Conservation (phyloP, 257 asterid species). For the Solanum appendiculatum region DNA sequence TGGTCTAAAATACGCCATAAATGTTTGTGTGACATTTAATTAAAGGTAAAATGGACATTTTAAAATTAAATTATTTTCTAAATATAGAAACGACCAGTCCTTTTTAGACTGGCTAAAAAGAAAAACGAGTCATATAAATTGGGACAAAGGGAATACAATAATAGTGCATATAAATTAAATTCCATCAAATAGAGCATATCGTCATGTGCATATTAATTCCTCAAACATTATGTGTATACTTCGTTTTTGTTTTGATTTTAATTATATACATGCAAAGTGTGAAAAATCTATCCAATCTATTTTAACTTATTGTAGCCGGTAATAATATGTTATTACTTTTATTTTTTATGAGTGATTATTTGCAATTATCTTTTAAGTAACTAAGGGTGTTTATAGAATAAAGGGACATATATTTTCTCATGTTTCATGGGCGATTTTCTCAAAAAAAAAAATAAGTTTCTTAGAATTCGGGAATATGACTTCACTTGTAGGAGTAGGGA, state of each 20-base stretch:
- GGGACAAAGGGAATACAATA: background rate
- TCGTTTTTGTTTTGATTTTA: background rate
- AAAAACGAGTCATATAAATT: too few relatives aligned
- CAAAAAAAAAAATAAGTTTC: background rate
- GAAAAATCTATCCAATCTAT: background rate
- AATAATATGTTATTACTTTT: background rate
- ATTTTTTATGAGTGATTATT: background rate
- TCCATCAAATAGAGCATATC: background rate
- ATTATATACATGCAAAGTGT: background rate
- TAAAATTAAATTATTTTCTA: background rate
- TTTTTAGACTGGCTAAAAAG: too few relatives aligned
- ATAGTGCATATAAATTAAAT: background rate
- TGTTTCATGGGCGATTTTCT: background rate
- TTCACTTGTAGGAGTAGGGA: fast-evolving
- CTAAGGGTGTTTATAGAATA: background rate
- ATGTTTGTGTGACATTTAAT: background rate
- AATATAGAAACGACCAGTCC: too few relatives aligned
- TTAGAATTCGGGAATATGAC: background rate
- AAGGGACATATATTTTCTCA: background rate
- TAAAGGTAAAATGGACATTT: too few relatives aligned
- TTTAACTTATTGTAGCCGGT: background rate
- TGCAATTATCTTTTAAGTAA: background rate
- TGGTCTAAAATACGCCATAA: background rate
- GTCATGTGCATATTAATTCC: background rate
- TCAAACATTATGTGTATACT: background rate